A percentile compares a stretch with the other conserved stretches of the same genome.
Conservation (phyloP, 331 rosid species). For the Rhamnella rubrinervis region DNA sequence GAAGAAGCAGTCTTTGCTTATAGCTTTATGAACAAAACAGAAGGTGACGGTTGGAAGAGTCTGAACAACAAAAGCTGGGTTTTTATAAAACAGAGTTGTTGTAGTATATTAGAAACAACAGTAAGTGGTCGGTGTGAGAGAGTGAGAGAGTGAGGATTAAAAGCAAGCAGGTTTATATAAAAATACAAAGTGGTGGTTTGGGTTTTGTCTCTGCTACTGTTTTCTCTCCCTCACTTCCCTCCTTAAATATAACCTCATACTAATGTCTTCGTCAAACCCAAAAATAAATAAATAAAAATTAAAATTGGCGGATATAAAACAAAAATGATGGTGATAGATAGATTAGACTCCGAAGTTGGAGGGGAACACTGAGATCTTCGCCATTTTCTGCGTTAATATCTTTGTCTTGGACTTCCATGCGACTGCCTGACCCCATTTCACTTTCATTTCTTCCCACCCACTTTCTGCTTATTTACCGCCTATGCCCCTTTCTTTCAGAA, state of each 20-base stretch:
- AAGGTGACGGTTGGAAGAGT: constrained; percentile 17
- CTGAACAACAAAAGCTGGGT: constrained; percentile 17
- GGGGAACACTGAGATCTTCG: constrained; percentile 25
- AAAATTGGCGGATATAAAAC: background rate
- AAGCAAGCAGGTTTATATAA: background rate
- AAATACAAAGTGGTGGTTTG: constrained; percentile 7
- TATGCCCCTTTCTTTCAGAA: constrained; percentile 3
- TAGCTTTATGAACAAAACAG: constrained; percentile 4
- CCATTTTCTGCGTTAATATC: constrained; percentile 25
- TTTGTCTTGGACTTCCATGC: constrained; percentile 30
- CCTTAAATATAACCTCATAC: background rate
- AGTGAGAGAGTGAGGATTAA: constrained; percentile 20
- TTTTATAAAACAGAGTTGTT: constrained; percentile 4
- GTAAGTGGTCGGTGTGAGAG: constrained; percentile 33
- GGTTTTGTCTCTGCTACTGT: constrained; percentile 2
- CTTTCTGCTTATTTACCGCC: constrained; percentile 13
- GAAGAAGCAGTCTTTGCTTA: constrained; percentile 1
- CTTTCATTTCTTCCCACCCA: background rate
- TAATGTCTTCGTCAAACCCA: constrained; percentile 15
- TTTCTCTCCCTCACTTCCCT: background rate
- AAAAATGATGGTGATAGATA: constrained; percentile 4
- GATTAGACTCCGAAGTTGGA: constrained; percentile 22
- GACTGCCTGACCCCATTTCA: constrained; percentile 5
- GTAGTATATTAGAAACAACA: constrained; percentile 13
- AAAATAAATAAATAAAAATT: background rate